Conservation (phyloP, 345 rosid species). For the Eucalyptus marginata region DNA sequence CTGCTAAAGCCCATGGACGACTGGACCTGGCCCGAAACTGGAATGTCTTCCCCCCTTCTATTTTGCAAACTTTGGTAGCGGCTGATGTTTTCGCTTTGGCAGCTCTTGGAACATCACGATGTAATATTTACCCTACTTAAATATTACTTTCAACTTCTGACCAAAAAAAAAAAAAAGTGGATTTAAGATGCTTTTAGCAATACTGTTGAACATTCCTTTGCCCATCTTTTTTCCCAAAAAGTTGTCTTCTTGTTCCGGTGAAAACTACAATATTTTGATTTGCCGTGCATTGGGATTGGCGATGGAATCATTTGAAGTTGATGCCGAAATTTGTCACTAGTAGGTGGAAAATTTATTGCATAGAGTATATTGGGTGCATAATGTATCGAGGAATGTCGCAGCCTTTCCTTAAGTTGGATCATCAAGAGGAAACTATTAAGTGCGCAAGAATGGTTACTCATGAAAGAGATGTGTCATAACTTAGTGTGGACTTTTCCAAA, state of each 20-base stretch:
- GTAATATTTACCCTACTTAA: too few relatives aligned
- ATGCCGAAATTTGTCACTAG: neutral
- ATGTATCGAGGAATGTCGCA: neutral
- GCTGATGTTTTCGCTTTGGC: too few relatives aligned
- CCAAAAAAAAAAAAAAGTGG: neutral
- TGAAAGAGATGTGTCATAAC: neutral
- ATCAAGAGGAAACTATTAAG: neutral
- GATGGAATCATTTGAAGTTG: neutral
- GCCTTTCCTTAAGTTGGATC: neutral
- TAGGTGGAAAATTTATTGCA: neutral
- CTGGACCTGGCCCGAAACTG: too few relatives aligned
- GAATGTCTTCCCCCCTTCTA: too few relatives aligned
- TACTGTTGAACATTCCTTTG: neutral
- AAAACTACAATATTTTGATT: neutral
- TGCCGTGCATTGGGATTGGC: neutral
- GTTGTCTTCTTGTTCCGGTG: neutral
- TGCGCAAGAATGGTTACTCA: neutral
- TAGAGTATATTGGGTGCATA: neutral
- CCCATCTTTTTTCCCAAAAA: neutral
- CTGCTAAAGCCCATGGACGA: too few relatives aligned
- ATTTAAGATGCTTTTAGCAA: neutral
- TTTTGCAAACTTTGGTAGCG: too few relatives aligned
- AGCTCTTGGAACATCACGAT: too few relatives aligned
- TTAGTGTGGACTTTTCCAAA: neutral
- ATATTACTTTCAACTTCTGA: too few relatives aligned